A percentile compares a stretch with the other conserved stretches of the same genome.
Conservation (phyloP, 2,329 filamentous ascomycete species). For the Acarospora socialis region DNA sequence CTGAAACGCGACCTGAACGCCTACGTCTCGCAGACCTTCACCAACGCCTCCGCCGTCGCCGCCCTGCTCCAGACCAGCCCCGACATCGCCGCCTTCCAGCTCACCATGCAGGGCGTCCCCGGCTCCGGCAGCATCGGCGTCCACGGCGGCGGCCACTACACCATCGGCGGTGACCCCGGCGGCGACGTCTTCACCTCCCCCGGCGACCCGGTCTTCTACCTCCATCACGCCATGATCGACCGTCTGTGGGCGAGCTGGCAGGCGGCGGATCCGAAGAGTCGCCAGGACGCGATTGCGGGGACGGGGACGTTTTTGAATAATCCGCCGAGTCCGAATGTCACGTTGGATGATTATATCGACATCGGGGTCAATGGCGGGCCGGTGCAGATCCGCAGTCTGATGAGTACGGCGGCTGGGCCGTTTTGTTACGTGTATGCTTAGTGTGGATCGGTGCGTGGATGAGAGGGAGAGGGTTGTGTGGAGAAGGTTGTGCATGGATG, state of each 20-base stretch:
- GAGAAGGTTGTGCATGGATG: no score
- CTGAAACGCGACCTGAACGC: slow-evolving; percentile 26
- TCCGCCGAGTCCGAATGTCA: slow-evolving; percentile 1
- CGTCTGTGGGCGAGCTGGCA: slow-evolving; percentile 21
- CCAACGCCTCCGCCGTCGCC: slow-evolving; percentile 8
- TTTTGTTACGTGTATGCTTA: slow-evolving; percentile 23
- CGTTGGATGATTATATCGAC: background rate
- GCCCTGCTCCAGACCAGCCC: slow-evolving; percentile 10
- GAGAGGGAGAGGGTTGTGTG: no score
- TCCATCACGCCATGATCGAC: slow-evolving; percentile 21
- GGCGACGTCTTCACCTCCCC: no score
- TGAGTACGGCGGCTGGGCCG: slow-evolving; percentile 21
- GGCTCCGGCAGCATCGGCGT: no score
- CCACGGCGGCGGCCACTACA: no score
- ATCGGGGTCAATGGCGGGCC: slow-evolving; percentile 8
- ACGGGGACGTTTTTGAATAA: slow-evolving; percentile 3
- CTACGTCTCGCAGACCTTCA: slow-evolving; percentile 5
- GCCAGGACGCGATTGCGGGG: no score
- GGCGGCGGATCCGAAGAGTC: slow-evolving; percentile 8
- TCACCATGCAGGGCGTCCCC: no score
- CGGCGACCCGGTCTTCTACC: slow-evolving; percentile 22
- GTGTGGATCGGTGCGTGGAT: no score
- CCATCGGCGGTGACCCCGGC: no score
- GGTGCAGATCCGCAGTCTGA: slow-evolving; percentile 16
- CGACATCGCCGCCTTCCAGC: slow-evolving; percentile 11